phyloP scores from a whole-genome alignment of 2,329 filamentous ascomycete genomes.

The Lasiodiplodia citricola region DNA sequence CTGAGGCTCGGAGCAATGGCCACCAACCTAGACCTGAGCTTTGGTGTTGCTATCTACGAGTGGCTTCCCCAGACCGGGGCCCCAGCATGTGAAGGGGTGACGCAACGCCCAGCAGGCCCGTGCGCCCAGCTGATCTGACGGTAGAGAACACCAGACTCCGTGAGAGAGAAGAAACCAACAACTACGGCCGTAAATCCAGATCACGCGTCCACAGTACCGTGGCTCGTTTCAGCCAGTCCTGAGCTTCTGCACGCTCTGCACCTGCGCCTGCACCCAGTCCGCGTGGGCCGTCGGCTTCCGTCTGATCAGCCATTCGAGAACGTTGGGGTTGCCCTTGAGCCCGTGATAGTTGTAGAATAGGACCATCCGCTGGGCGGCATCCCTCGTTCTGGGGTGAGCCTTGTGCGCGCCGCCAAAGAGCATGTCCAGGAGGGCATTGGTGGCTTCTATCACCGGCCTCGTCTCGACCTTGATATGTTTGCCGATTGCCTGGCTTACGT shows the following conservation, averaged over 20 bases:
- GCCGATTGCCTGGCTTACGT: conserved; percentile 33
- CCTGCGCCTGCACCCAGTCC: conserved; percentile 24
- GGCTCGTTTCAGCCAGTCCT: neutral
- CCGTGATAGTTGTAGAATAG: conserved; percentile 31
- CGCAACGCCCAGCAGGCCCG: conserved; percentile 17
- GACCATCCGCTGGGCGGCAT: conserved; percentile 30
- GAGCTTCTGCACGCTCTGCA: neutral
- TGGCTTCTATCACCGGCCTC: conserved; percentile 31
- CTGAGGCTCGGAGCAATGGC: neutral
- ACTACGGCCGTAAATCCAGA: neutral
- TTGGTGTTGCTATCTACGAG: conserved; percentile 12
- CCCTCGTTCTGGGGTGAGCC: conserved; percentile 23
- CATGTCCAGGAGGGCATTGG: conserved; percentile 27
- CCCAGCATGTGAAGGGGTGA: conserved; percentile 22
- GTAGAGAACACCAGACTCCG: neutral
- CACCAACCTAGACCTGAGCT: neutral
- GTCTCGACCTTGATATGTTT: conserved; percentile 34
- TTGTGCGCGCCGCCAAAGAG: conserved; percentile 21
- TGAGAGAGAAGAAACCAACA: neutral
- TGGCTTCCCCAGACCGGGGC: conserved; percentile 16
- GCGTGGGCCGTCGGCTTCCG: conserved; percentile 28
- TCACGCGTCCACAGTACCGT: neutral
- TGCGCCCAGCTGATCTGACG: conserved; percentile 11
- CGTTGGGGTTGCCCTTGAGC: conserved; percentile 29
- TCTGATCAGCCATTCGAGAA: conserved; percentile 31